Base-by-base conservation (phyloP, 2,329 filamentous ascomycete genomes). In the Acrocalymma vagum region DNA sequence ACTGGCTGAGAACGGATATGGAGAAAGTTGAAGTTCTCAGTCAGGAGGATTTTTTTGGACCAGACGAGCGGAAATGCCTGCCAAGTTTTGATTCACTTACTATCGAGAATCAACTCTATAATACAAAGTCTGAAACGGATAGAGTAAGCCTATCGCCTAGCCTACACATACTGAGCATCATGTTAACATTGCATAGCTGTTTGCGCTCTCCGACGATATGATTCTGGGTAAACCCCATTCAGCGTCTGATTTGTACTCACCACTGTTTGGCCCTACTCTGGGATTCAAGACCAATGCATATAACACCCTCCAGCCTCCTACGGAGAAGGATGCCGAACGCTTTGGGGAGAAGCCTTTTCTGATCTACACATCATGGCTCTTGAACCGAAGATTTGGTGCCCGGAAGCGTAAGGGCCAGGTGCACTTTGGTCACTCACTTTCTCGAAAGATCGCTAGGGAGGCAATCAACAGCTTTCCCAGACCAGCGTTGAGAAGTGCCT, bases 281-380 rank as follows among this genome's bases (percentile, higher is more conserved):
- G 72, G 66, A 2, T 75, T 75, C 61, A 75, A 75, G 41, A 42
- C 58, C 9, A 74, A 75, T 30, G 56, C 56, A 26, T 75, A 74
- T 43, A 75, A 74, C 45, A 71, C 67, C 3, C 41, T 60, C 10
- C 47, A 63, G 13, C 60, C 67, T 10, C 71, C 71, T 5, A 67
- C 65, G 2, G 50, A 61, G 24, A 51, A 52, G 28, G 60, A 64
- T 29, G 59, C 59, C n/a, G 46, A 55, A 10, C 53, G 60, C 1
- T 75, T 75, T 42, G 72, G 72, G 26, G 72, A 75, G 48, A 74
- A 74, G 51, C 72, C 72, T 1, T 74, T 71, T 41, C 60, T 72
- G 6, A 72, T 73, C 37, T 75, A 75, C 55, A 74, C 72, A 0
- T 74, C 72, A 0, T 75, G 71, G 62, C 60, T 75, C 11, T 53